Percentiles rank a stretch among this genome's conserved stretches.
These are phyloP conservation scores for Coniochaeta pulveracea DNA, from an alignment of 2,329 filamentous ascomycete genomes.

Conservation along the genomic window DNA sequence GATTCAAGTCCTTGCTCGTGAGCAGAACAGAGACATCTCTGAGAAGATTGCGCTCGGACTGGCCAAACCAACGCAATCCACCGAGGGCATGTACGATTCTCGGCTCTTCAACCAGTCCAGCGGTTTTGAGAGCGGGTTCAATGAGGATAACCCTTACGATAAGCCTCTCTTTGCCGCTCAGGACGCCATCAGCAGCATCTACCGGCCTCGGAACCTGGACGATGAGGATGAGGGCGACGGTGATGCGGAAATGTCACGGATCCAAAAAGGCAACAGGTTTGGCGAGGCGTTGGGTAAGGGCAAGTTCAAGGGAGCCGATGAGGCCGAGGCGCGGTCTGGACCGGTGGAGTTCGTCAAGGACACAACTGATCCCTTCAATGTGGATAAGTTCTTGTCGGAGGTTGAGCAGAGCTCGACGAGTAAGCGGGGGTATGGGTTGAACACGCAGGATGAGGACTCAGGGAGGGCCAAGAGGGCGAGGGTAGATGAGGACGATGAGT, in stretches of 20 bases:
- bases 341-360: slow-evolving; percentile 97
- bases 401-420: slow-evolving; percentile 49
- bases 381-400: slow-evolving; percentile 86
- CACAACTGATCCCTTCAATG: slow-evolving; percentile 70
- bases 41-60: slow-evolving; percentile 93
- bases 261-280: slow-evolving; percentile 76
- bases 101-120: slow-evolving; percentile 88
- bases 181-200: slow-evolving; percentile 89
- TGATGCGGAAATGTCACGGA: slow-evolving; percentile 74
- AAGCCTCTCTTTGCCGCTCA: slow-evolving; percentile 95
- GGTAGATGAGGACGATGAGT: slow-evolving; percentile 60
- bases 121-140: slow-evolving; percentile 85
- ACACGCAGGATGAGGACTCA: slow-evolving; percentile 56
- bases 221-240: slow-evolving; percentile 70
- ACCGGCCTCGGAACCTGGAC: slow-evolving; percentile 65
- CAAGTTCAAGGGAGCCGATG: slow-evolving; percentile 78
- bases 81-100: slow-evolving; percentile 95
- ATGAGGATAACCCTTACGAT: slow-evolving; percentile 95
- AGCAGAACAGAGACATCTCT: slow-evolving; percentile 93
- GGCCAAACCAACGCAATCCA: slow-evolving; percentile 85
- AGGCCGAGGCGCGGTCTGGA: slow-evolving; percentile 77
- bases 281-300: slow-evolving; percentile 77
- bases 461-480: slow-evolving; percentile 60
- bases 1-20: slow-evolving; percentile 84
- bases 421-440: slow-evolving; percentile 67